Conservation (phyloP, 352 stramenopile species). For the Pythium volutum region DNA sequence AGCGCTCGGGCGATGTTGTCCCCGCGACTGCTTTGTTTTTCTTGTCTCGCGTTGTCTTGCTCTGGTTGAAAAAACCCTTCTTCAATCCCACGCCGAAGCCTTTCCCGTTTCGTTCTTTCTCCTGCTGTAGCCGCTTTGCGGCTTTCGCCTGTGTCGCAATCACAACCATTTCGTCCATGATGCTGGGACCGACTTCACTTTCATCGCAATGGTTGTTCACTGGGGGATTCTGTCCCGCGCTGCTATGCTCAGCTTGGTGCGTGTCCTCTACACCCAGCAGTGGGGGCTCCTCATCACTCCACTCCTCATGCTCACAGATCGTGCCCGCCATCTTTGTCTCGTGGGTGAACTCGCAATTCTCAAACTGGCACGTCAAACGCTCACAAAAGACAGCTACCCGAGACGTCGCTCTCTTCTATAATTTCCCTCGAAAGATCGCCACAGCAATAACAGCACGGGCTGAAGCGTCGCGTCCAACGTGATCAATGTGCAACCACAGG, state of each 20-base stretch:
- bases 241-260: not conserved
- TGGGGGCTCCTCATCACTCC: slow-evolving; percentile 49
- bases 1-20: not conserved
- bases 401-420: slow-evolving; percentile 5
- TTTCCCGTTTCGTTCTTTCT: slow-evolving; percentile 36
- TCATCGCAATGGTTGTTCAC: slow-evolving; percentile 37
- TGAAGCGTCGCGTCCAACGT: not conserved
- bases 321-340: not conserved
- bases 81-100: slow-evolving; percentile 64
- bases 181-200: slow-evolving; percentile 15
- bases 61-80: slow-evolving; percentile 59
- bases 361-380: not conserved
- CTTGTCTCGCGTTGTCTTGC: not conserved
- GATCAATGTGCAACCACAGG: not conserved
- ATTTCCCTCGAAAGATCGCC: not conserved
- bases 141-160: slow-evolving; percentile 50
- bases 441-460: not conserved
- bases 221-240: not conserved
- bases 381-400: not conserved
- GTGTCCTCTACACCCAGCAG: slow-evolving; percentile 30
- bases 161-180: slow-evolving; percentile 80
- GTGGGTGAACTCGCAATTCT: not conserved
- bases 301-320: not conserved
- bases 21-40: not conserved
- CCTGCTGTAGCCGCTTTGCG: slow-evolving; percentile 40